These are phyloP conservation scores for Golubevia pallescens DNA, from an alignment of 1,284 basidiomycete species.

Conservation along the genomic window DNA sequence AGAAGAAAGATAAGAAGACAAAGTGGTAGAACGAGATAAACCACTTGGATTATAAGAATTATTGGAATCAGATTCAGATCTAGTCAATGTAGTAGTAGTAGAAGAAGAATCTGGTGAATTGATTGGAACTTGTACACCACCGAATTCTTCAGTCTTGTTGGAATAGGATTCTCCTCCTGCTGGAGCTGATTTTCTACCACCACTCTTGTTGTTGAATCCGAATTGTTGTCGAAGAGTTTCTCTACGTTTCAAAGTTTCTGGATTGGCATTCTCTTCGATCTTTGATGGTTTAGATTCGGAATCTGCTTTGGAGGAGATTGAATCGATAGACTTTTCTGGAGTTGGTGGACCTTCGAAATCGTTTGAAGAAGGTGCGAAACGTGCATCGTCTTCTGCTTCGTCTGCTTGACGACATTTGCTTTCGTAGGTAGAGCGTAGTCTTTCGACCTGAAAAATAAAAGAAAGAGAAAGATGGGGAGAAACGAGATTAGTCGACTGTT, in stretches of 20 bases:
- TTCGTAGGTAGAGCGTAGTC: conserved; percentile 46
- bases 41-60: background rate
- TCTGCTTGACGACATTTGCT: conserved; percentile 52
- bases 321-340: background rate
- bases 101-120: conserved; percentile 16
- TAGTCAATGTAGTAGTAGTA: background rate
- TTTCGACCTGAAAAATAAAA: conserved; percentile 21
- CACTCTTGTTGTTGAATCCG: conserved; percentile 29
- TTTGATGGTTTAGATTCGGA: background rate
- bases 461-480: background rate
- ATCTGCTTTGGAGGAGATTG: background rate
- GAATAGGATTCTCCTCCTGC: background rate
- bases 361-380: conserved; percentile 37
- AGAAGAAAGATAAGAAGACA: conserved; percentile 39
- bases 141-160: conserved; percentile 9
- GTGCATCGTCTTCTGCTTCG: conserved; percentile 59
- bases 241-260: conserved; percentile 44
- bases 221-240: conserved; percentile 60
- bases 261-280: conserved; percentile 18
- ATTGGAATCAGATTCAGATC: background rate
- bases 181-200: conserved; percentile 19
- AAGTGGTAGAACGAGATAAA: conserved; percentile 32
- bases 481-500: no score
- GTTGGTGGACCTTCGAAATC: background rate
- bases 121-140: conserved; percentile 28